Percentiles rank a stretch among this genome's conserved stretches.
phyloP scores from a whole-genome alignment of 257 asterid genomes.

The Prunella vulgaris region DNA sequence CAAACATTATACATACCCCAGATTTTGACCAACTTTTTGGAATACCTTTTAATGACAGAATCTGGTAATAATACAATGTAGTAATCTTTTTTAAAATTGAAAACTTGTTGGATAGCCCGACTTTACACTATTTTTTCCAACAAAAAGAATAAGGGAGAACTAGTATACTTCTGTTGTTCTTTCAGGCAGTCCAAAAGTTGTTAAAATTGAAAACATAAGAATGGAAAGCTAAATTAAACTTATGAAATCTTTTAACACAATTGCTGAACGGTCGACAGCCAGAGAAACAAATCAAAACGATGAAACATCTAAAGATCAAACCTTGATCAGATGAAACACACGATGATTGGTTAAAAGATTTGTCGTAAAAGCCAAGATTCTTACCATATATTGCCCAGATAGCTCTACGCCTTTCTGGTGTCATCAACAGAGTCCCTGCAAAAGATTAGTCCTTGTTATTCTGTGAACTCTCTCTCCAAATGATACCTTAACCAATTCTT shows the following conservation, averaged over 20 bases:
- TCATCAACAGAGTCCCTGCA: slow-evolving; percentile 89
- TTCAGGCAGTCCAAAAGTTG: background rate
- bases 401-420: slow-evolving; percentile 90
- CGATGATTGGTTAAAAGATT: background rate
- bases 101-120: background rate
- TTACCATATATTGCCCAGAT: slow-evolving; percentile 99
- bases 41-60: background rate
- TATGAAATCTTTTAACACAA: background rate
- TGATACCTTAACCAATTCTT: slow-evolving; percentile 17
- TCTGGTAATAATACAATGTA: background rate
- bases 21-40: slow-evolving; percentile 1
- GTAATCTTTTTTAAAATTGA: background rate
- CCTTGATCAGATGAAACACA: background rate
- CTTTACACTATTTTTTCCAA: background rate
- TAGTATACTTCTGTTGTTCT: background rate
- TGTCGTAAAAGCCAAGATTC: slow-evolving; percentile 18
- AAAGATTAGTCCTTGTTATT: slow-evolving; percentile 19
- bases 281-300: background rate
- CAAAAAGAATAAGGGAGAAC: background rate
- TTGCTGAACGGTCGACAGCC: background rate
- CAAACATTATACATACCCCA: background rate
- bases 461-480: background rate
- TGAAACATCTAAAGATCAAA: background rate
- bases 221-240: too few species aligned
- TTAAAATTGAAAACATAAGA: background rate